Conservation (phyloP, 78 protist genomes). For the Chrysochromulina tobinii region DNA sequence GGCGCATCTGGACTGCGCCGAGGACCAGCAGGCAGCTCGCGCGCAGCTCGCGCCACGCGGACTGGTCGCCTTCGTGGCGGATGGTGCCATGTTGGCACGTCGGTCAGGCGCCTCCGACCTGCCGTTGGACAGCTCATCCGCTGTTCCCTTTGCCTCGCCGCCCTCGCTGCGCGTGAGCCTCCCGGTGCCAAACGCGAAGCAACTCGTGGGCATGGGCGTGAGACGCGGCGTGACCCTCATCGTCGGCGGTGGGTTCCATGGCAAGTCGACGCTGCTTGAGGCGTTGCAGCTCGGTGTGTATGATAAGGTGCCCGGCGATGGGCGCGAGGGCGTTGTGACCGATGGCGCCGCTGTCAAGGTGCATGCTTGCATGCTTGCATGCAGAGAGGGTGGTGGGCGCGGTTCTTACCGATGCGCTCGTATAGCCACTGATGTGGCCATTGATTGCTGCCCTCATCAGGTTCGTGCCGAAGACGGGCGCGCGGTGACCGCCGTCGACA, state of each 20-base stretch:
- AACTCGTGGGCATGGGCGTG: slow-evolving; percentile 64
- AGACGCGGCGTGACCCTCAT: slow-evolving; percentile 58
- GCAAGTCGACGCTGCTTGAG: slow-evolving; percentile 68
- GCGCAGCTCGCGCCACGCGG: background rate
- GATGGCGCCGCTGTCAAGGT: background rate
- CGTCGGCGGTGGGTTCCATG: slow-evolving; percentile 76
- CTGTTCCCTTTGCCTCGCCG: slow-evolving; percentile 42
- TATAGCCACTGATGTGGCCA: too few relatives aligned
- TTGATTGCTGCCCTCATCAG: background rate
- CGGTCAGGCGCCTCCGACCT: slow-evolving; percentile 43
- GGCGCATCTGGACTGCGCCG: slow-evolving; percentile 36
- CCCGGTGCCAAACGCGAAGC: slow-evolving; percentile 16
- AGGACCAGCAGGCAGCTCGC: slow-evolving; percentile 53
- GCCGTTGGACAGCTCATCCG: slow-evolving; percentile 19
- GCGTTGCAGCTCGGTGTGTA: slow-evolving; percentile 67
- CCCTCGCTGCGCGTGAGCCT: background rate
- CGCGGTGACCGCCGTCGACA: slow-evolving; percentile 27
- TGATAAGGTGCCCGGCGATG: slow-evolving; percentile 69
- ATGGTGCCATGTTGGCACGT: slow-evolving; percentile 69
- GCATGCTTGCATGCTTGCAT: too few relatives aligned
- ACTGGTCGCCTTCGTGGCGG: slow-evolving; percentile 59
- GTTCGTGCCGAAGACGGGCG: slow-evolving; percentile 72
- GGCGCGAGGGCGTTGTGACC: slow-evolving; percentile 58
- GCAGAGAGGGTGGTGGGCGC: too few relatives aligned
- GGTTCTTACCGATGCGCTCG: too few relatives aligned